phyloP scores from a whole-genome alignment of 2,329 filamentous ascomycete genomes.

The Nothomitra cinnamomea region DNA sequence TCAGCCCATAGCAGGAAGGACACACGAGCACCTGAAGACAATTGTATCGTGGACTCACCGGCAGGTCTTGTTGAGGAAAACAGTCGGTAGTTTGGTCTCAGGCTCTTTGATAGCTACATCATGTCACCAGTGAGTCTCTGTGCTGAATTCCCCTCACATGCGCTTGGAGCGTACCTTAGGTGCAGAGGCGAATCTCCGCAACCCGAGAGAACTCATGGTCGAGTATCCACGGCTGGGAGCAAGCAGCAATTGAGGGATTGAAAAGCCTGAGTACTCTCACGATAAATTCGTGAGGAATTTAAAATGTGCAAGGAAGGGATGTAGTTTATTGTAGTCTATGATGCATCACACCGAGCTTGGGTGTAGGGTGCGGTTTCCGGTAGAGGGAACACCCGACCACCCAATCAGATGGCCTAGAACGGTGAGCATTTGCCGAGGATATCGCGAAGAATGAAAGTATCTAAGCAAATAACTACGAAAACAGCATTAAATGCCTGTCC shows the following conservation, averaged over 20 bases:
- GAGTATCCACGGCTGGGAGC: neutral
- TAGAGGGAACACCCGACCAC: conserved; percentile 2
- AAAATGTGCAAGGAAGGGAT: neutral
- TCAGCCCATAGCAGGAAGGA: conserved; percentile 8
- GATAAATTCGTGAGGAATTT: neutral
- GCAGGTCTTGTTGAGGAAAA: conserved; percentile 79
- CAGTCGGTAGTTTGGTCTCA: conserved; percentile 30
- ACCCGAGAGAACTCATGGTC: conserved; percentile 4
- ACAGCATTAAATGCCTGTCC: no score
- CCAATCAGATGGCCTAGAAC: neutral
- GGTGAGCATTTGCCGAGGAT: conserved; percentile 4
- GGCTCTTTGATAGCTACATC: neutral
- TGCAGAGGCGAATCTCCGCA: conserved; percentile 6
- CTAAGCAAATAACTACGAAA: no score
- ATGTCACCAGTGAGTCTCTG: neutral
- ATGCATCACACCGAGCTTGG: neutral
- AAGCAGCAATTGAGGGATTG: neutral
- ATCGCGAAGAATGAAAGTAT: neutral
- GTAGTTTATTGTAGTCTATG: neutral
- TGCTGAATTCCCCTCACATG: neutral
- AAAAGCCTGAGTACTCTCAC: neutral
- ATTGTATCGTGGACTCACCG: conserved; percentile 34
- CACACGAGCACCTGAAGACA: neutral
- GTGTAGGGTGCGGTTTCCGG: neutral
- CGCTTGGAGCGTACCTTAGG: neutral